Percentiles rank a stretch among this genome's conserved stretches.
Evolutionary conservation across 2,329 filamentous ascomycete genomes (phyloP).

Genomic region (Cucurbitaria berberidis): DNA sequence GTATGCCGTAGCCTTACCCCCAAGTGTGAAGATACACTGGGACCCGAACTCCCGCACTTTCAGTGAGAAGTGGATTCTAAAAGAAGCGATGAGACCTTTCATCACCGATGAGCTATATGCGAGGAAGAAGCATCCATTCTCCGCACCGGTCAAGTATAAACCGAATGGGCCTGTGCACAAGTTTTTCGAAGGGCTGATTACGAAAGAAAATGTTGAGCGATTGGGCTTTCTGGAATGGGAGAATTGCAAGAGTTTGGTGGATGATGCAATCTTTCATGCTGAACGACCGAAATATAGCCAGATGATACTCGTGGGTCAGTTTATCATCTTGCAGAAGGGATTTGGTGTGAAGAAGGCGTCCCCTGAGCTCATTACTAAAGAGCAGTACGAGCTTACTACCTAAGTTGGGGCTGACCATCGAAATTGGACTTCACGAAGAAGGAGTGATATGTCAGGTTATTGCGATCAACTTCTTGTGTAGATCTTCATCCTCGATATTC

Average conservation of each 20-base stretch:
- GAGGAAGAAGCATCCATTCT: constrained; percentile 57
- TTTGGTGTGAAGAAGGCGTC: constrained; percentile 17
- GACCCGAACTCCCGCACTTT: constrained; percentile 20
- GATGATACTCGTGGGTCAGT: constrained; percentile 25
- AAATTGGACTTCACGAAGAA: too few relatives aligned
- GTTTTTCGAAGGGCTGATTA: constrained; percentile 37
- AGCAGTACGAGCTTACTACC: background rate
- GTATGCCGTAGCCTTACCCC: constrained; percentile 49
- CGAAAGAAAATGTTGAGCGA: constrained; percentile 32
- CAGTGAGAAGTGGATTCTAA: constrained; percentile 60
- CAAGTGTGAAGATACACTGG: constrained; percentile 47
- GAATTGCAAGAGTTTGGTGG: constrained; percentile 14
- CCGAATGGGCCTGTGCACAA: constrained; percentile 53
- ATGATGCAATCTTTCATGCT: constrained; percentile 17
- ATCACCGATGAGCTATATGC: constrained; percentile 60
- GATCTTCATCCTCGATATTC: too few relatives aligned
- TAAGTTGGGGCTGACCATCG: background rate
- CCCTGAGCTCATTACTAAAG: constrained; percentile 4
- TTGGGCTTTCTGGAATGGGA: constrained; percentile 32
- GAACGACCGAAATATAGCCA: constrained; percentile 19
- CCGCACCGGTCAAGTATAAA: constrained; percentile 54
- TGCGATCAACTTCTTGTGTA: too few relatives aligned
- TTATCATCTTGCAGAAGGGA: constrained; percentile 19
- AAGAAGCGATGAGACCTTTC: constrained; percentile 58
- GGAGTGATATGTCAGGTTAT: too few relatives aligned